Base-by-base conservation (phyloP, 192 early-diverging fungal species). In the Coemansia sp. region DNA sequence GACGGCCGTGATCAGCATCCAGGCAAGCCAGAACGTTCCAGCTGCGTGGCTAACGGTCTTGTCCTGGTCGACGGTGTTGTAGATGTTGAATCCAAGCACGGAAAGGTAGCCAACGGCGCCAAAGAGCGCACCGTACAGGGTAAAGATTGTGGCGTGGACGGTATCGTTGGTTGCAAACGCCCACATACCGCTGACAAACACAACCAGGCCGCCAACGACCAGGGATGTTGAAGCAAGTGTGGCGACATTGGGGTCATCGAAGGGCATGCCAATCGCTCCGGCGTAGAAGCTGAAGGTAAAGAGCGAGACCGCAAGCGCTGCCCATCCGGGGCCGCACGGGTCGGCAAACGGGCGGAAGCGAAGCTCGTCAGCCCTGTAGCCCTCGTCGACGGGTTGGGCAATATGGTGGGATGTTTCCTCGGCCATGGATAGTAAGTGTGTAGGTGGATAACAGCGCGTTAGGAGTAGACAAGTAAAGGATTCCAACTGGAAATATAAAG, bases 71-170 rank as follows among this genome's bases (percentile, higher is more conserved):
- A 84, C 39, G 41, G 72, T 78, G 83, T 85, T 66, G 85, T 86
- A 72, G 81, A 85, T 61, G 88, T 87, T 67, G 85, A 80, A 64
- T 80, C 86, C 57, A 41, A 77, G 64, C 66, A 87, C 64, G n/a
- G 73, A 73, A 21, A 82, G 71, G 16, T 71, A 73, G 15, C 80
- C 80, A 11, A 82, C 86, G 10, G 91, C 76, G 30, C 87, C 73
- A 85, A 88, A 92, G 75, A 88, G 87, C 58, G 86, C 88, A 52
- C 87, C 89, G 38, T 91, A 92, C 48, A 87, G 84, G 49, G 88
- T 86, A 81, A 93, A 93, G 43, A 89, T 88, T 33, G 91, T 93
- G 20, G 92, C 91, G 78, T 92, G 90, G 76, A 94, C 92, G 6
- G 90, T 92, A 71, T 94, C 92, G 70, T 92, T 91, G 33, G 86